Conservation (phyloP, 2,329 filamentous ascomycete species). For the Coniochaeta prunicola region DNA sequence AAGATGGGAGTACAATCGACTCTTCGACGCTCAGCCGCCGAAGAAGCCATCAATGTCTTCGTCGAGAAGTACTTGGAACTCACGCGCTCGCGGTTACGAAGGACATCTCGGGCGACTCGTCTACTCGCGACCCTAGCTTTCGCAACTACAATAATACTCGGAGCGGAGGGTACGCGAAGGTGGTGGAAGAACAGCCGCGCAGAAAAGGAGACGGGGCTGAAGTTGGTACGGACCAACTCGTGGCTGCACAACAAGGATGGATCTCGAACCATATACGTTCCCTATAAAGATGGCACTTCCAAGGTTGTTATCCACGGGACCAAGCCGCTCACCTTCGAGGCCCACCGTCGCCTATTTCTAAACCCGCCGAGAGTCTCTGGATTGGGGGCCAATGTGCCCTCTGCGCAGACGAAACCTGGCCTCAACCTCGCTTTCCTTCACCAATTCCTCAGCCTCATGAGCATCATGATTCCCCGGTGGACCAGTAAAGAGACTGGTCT, state of each 20-base stretch:
- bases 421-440: slow-evolving; percentile 94
- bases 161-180: slow-evolving; percentile 69
- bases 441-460: slow-evolving; percentile 91
- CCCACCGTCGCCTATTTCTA: slow-evolving; percentile 85
- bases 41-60: slow-evolving; percentile 61
- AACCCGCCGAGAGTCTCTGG: slow-evolving; percentile 82
- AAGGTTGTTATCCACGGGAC: slow-evolving; percentile 89
- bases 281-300: slow-evolving; percentile 78
- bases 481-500: slow-evolving; percentile 92
- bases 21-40: slow-evolving; percentile 56
- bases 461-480: slow-evolving; percentile 96
- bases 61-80: slow-evolving; percentile 51
- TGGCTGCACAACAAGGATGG: slow-evolving; percentile 92
- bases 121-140: slow-evolving; percentile 72
- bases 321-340: slow-evolving; percentile 91
- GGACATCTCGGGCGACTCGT: slow-evolving; percentile 63
- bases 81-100: slow-evolving; percentile 47
- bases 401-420: slow-evolving; percentile 85
- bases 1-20: slow-evolving; percentile 85
- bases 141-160: slow-evolving; percentile 68
- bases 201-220: slow-evolving; percentile 76
- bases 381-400: slow-evolving; percentile 64
- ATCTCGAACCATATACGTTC: slow-evolving; percentile 89
- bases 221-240: slow-evolving; percentile 83
- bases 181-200: slow-evolving; percentile 68